These are phyloP conservation scores for Calonectria crousiana DNA, from an alignment of 2,329 filamentous ascomycete genomes.

Conservation along the genomic window DNA sequence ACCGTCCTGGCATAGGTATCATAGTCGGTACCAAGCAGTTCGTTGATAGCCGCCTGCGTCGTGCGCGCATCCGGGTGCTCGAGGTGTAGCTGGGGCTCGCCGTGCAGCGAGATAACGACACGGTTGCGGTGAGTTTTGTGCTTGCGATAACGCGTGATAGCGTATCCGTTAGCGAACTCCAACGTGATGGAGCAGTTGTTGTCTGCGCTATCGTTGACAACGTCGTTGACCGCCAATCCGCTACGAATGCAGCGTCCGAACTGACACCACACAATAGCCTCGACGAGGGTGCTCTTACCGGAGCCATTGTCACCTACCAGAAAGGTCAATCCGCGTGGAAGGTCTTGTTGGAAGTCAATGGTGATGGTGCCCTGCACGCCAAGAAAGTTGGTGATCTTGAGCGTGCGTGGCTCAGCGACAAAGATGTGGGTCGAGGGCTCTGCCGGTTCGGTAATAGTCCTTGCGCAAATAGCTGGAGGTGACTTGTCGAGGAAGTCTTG, in stretches of 20 bases:
- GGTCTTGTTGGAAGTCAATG: slow-evolving; percentile 28
- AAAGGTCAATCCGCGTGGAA: slow-evolving; percentile 32
- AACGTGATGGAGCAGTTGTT: slow-evolving; percentile 37
- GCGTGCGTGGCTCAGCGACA: slow-evolving; percentile 29
- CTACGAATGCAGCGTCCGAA: slow-evolving; percentile 33
- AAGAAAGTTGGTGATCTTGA: slow-evolving; percentile 40
- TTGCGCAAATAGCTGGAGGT: slow-evolving; percentile 17
- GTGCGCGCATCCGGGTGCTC: slow-evolving; percentile 20
- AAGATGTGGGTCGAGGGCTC: slow-evolving; percentile 27
- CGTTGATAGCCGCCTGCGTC: slow-evolving; percentile 34
- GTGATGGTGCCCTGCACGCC: slow-evolving; percentile 31
- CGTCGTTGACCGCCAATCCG: slow-evolving; percentile 28
- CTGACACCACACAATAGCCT: slow-evolving; percentile 36
- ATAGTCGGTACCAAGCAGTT: slow-evolving; percentile 34
- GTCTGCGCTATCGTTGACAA: slow-evolving; percentile 33
- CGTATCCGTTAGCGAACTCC: slow-evolving; percentile 37
- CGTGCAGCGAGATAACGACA: slow-evolving; percentile 24
- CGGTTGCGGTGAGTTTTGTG: slow-evolving; percentile 28
- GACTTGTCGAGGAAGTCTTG: slow-evolving; percentile 28
- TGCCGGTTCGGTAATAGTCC: slow-evolving; percentile 2
- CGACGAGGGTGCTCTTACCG: slow-evolving; percentile 35
- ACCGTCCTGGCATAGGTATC: slow-evolving; percentile 34
- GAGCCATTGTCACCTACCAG: slow-evolving; percentile 37
- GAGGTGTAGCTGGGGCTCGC: slow-evolving; percentile 26
- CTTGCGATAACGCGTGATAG: slow-evolving; percentile 34